Percentiles rank a stretch among this genome's conserved stretches.
phyloP scores from a whole-genome alignment of 768 basidiomycete species.

The Tricholoma terreum region DNA sequence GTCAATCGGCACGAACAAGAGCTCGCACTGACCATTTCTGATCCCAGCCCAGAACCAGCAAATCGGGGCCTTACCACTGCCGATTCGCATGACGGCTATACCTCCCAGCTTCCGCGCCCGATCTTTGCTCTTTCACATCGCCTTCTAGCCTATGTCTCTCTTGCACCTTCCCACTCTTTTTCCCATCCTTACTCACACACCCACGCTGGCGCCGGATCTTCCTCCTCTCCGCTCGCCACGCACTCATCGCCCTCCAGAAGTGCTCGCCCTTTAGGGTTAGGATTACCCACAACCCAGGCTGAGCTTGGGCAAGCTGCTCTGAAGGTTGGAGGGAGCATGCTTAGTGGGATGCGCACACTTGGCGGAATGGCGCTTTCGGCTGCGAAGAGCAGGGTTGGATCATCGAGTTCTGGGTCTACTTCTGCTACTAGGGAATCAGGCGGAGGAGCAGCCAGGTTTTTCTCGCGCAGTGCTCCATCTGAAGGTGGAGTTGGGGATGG shows the following conservation, averaged over 20 bases:
- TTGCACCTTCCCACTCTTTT: conserved; percentile 10
- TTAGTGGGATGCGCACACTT: conserved; percentile 61
- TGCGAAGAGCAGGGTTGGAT: conserved; percentile 36
- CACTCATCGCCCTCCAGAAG: conserved; percentile 6
- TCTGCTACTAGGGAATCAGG: conserved; percentile 11
- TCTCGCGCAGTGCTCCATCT: conserved; percentile 64
- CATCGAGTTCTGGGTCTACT: conserved; percentile 3
- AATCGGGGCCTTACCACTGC: background rate
- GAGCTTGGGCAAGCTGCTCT: conserved; percentile 54
- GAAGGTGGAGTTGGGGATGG: conserved; percentile 17
- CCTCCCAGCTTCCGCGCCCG: conserved; percentile 33
- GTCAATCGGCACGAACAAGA: background rate
- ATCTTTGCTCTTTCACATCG: conserved; percentile 60
- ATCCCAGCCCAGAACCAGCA: background rate
- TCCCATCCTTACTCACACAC: conserved; percentile 1
- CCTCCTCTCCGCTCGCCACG: background rate
- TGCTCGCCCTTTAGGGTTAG: background rate
- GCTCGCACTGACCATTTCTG: background rate
- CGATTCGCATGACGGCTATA: background rate
- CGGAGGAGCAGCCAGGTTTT: conserved; percentile 39
- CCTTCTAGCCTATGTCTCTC: conserved; percentile 56
- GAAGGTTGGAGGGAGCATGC: conserved; percentile 57
- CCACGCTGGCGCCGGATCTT: conserved; percentile 1
- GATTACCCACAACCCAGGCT: conserved; percentile 34
- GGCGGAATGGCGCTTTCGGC: conserved; percentile 60